Evolutionary conservation across 139 green algal genomes (phyloP).

Genomic region (Chlamydomonas sp.): DNA sequence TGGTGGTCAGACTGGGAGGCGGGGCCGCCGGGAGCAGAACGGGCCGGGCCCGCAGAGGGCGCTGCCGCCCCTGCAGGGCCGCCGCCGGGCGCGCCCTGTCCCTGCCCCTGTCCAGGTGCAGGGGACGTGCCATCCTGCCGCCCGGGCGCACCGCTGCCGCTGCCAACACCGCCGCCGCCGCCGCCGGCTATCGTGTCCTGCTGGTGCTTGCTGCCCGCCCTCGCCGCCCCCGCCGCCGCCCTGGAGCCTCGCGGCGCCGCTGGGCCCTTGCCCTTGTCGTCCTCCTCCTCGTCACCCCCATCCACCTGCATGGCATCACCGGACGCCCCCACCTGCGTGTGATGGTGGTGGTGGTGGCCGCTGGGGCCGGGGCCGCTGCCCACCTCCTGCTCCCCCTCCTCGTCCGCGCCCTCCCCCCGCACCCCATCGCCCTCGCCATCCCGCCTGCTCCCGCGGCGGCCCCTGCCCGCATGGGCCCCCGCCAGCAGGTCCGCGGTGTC

Average conservation of each 20-base stretch:
- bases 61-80: too few species aligned
- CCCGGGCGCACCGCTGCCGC: not conserved
- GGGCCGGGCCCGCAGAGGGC: too few species aligned
- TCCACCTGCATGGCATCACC: not conserved
- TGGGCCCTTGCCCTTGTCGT: slow-evolving; percentile 5
- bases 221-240: not conserved
- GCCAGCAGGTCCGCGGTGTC: slow-evolving; percentile 30
- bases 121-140: not conserved
- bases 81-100: too few species aligned
- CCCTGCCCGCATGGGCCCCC: too few species aligned
- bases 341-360: too few species aligned
- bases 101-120: too few species aligned
- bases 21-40: too few species aligned
- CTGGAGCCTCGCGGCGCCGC: not conserved
- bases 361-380: not conserved
- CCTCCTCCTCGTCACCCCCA: not conserved
- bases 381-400: not conserved
- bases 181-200: not conserved
- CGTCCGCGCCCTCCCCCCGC: not conserved
- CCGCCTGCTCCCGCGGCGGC: too few species aligned
- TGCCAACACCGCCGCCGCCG: not conserved
- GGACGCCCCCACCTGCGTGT: not conserved
- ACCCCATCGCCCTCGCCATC: not conserved
- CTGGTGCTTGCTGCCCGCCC: not conserved
- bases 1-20: not conserved